Evolutionary conservation across 116 monocot genomes (phyloP).

Genomic region (Papilionanthe hybrid): DNA sequence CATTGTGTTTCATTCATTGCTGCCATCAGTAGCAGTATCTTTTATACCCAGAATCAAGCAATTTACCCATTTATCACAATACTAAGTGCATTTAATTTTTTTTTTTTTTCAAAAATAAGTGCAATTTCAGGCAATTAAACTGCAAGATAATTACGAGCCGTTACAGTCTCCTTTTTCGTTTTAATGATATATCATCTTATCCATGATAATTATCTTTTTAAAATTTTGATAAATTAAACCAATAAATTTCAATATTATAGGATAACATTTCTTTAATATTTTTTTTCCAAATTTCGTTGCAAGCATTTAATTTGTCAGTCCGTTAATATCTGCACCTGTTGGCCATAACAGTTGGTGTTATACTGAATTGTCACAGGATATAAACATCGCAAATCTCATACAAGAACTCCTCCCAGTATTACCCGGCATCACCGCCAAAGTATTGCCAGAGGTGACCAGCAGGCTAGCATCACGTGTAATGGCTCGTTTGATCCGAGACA

Average conservation of each 20-base stretch:
- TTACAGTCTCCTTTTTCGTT: background rate
- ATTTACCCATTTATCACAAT: background rate
- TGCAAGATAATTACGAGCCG: background rate
- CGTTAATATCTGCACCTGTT: too few relatives aligned
- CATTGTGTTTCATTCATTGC: too few relatives aligned
- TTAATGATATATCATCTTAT: background rate
- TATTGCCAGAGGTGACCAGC: conserved; percentile 74
- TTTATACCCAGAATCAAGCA: too few relatives aligned
- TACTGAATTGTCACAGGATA: conserved; percentile 31
- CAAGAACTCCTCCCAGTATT: conserved; percentile 85
- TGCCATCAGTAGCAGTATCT: too few relatives aligned
- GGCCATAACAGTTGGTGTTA: too few relatives aligned
- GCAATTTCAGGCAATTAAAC: background rate
- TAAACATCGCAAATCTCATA: conserved; percentile 39
- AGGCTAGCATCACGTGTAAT: conserved; percentile 64
- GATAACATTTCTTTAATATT: too few relatives aligned
- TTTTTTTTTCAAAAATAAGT: background rate
- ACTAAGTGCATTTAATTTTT: too few relatives aligned
- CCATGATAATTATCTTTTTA: background rate
- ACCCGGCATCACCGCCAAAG: conserved; percentile 72
- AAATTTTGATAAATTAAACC: background rate
- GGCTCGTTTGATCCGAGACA: conserved; percentile 69
- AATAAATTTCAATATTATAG: background rate
- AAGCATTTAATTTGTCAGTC: background rate
- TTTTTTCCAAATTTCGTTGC: too few relatives aligned